Evolutionary conservation across 78 protist species (phyloP).

Genomic region (Tieghemostelium lacteum): DNA sequence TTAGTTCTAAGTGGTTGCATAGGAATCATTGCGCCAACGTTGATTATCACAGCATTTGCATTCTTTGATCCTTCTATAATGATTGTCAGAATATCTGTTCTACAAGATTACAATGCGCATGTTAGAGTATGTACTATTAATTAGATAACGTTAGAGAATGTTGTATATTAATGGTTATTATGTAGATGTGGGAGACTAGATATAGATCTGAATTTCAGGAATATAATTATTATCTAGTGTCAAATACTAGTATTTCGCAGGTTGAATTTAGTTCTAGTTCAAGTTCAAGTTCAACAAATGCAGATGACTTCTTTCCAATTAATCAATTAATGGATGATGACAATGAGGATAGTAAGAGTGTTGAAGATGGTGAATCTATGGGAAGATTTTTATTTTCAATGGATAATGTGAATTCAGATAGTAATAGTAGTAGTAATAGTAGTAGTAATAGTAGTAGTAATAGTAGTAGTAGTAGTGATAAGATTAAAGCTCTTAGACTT

Average conservation of each 20-base stretch:
- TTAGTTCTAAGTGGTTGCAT: slow-evolving; percentile 43
- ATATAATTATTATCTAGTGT: neutral
- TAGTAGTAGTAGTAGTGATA: neutral
- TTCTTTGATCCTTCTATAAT: slow-evolving; percentile 49
- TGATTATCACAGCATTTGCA: slow-evolving; percentile 68
- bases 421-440: neutral
- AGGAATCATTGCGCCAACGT: slow-evolving; percentile 57
- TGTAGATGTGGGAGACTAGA: slow-evolving; percentile 30
- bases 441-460: neutral
- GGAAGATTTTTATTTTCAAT: neutral
- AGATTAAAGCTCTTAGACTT: neutral
- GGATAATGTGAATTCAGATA: neutral
- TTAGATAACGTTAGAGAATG: neutral
- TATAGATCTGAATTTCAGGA: slow-evolving; percentile 37
- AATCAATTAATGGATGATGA: neutral
- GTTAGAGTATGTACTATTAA: slow-evolving; percentile 16
- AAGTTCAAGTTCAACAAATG: no score
- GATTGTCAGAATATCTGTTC: slow-evolving; percentile 27
- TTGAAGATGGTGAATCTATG: neutral
- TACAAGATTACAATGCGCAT: slow-evolving; percentile 39
- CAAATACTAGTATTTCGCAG: no score
- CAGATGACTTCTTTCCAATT: neutral
- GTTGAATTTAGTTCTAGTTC: no score
- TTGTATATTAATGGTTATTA: neutral
- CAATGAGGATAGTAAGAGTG: neutral